Evolutionary conservation across 2,329 filamentous ascomycete species (phyloP), one percentile per base, ranked within the genome.

Genomic region (Alternaria viburni): DNA sequence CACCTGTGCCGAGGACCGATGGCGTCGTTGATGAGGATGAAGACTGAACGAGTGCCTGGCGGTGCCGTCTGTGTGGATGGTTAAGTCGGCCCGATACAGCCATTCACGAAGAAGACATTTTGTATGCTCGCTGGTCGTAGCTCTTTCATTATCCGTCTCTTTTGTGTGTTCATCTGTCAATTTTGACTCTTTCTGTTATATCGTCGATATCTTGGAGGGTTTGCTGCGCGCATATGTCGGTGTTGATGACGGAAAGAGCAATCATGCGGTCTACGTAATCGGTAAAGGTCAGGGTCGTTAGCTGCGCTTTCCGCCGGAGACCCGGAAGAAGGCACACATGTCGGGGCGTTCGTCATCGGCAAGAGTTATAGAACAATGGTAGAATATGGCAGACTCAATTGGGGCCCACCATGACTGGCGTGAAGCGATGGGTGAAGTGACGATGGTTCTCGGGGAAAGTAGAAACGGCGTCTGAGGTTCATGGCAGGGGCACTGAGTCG

Each of bases 401-500:
- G 19, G 25, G 25, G n/a, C 10, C 13, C 21, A 15, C 17, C 26
- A 32, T 46, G 17, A 19, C 15, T 44, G 41, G 19, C 19, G 17
- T 30, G 36, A 21, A 25, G 32, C 25, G 25, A 19, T 25, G 9
- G 17, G 47, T 17, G 57, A 28, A 19, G 32, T 45, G 47, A 54
- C 28, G 47, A 32, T 15, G 13, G 23, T n/a, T 43, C 11, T 15
- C n/a, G n/a, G 17, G 32, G 57, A 21, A 45, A 30, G 23, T 12
- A 19, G 28, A 44, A 30, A 54, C 57, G 10, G 21, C n/a, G 26
- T 32, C 10, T 45, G 17, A 59, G 45, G 26, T 54, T 41, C 13
- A 54, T 30, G 8, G 57, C 36, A 59, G 47, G 57, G 46, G 47
- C 52, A 28, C 23, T 43, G 28, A 58, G 30, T 51, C 41, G 43